Evolutionary conservation across 1,139 yeast species (phyloP).

Genomic region (Zhuliangozyma parablackwelliae): DNA sequence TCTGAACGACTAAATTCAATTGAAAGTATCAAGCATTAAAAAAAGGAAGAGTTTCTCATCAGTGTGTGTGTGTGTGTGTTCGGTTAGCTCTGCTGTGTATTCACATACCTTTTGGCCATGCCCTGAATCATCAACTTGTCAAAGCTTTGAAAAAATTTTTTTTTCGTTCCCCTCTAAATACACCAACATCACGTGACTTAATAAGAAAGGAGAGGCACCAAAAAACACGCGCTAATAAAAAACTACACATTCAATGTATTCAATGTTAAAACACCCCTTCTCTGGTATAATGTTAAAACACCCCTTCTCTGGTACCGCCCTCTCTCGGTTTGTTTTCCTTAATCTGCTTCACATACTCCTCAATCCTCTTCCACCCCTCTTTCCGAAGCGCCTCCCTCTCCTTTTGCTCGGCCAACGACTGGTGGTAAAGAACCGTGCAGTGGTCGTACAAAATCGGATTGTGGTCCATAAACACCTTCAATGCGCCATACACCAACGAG

Average conservation of each 20-base stretch:
- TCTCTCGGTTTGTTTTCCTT: conserved; percentile 12
- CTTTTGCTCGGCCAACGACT: conserved; percentile 62
- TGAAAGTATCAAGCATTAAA: conserved; percentile 7
- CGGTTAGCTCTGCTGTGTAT: too few relatives aligned
- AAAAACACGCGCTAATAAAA: too few relatives aligned
- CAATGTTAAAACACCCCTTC: too few relatives aligned
- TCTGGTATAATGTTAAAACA: too few relatives aligned
- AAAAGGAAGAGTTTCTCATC: conserved; percentile 9
- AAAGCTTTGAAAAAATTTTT: too few relatives aligned
- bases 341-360: conserved; percentile 48
- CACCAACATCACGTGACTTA: too few relatives aligned
- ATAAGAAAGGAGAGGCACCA: too few relatives aligned
- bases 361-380: conserved; percentile 74
- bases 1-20: conserved; percentile 4
- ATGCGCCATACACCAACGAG: conserved; percentile 83
- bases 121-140: too few relatives aligned
- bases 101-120: too few relatives aligned
- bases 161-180: too few relatives aligned
- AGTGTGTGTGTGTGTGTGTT: not conserved
- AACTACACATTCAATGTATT: too few relatives aligned
- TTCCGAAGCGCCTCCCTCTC: conserved; percentile 58
- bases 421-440: conserved; percentile 82
- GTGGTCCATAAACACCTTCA: conserved; percentile 90
- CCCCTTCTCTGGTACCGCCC: too few relatives aligned
- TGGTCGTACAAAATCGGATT: conserved; percentile 89